Evolutionary conservation across 495 filamentous ascomycete species (phyloP).

Genomic region (Staphylotrichum tortipilum): DNA sequence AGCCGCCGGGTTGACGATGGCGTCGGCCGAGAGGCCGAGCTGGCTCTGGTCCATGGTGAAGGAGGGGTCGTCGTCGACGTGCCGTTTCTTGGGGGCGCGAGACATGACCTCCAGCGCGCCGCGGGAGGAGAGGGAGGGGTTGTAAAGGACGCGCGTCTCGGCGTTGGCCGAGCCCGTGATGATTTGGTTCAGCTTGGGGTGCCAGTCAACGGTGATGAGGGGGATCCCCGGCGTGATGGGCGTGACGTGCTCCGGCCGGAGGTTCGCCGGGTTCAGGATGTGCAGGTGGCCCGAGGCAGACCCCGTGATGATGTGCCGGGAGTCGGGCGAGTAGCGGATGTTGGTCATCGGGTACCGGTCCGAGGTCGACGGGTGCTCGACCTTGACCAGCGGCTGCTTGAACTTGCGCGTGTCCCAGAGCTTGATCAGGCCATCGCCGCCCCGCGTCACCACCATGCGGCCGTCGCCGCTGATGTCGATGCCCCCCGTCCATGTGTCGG

Average conservation of each 20-base stretch:
- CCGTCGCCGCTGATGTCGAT: constrained; percentile 90
- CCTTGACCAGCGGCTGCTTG: constrained; percentile 72
- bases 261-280: constrained; percentile 84
- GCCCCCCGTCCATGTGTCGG: constrained; percentile 85
- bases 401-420: constrained; percentile 97
- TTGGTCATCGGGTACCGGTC: constrained; percentile 73
- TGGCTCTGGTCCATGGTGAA: constrained; percentile 70
- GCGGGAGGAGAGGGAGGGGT: constrained; percentile 66
- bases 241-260: constrained; percentile 74
- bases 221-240: constrained; percentile 74
- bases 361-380: constrained; percentile 74
- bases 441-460: constrained; percentile 76
- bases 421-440: constrained; percentile 75
- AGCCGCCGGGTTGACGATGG: constrained; percentile 60
- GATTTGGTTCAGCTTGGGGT: constrained; percentile 91
- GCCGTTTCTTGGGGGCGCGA: constrained; percentile 84
- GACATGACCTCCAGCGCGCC: constrained; percentile 88
- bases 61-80: constrained; percentile 84
- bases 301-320: constrained; percentile 76
- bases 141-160: constrained; percentile 84
- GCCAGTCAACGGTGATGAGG: constrained; percentile 81
- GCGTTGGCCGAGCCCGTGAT: constrained; percentile 85
- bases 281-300: constrained; percentile 81
- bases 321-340: constrained; percentile 80
- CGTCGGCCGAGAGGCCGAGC: constrained; percentile 71